phyloP scores from a whole-genome alignment of 352 stramenopile species.

The Elongisporangium anandrum region DNA sequence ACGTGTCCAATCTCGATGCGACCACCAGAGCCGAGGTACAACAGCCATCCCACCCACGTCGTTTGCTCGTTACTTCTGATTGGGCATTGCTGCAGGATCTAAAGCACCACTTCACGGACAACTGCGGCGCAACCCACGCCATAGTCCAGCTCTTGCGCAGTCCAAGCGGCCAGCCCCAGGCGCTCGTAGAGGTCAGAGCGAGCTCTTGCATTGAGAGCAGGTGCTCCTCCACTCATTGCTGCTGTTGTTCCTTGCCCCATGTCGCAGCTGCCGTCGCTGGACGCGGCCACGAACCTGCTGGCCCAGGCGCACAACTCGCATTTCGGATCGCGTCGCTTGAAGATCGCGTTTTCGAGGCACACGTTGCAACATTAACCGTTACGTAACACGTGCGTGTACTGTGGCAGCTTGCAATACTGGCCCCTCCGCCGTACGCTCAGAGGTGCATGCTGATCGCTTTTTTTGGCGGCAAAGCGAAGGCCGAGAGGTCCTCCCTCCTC shows the following conservation, averaged over 20 bases:
- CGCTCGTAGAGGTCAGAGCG: conserved; percentile 31
- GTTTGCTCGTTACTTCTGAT: too few species aligned
- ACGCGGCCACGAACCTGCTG: conserved; percentile 50
- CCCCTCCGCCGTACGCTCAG: conserved; percentile 6
- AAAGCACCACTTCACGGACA: conserved; percentile 26
- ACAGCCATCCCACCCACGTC: neutral
- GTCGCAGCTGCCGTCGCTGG: conserved; percentile 34
- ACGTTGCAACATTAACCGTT: conserved; percentile 18
- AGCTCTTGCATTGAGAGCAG: neutral
- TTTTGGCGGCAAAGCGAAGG: conserved; percentile 7
- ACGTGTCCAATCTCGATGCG: conserved; percentile 59
- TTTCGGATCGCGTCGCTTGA: conserved; percentile 31
- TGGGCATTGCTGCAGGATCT: conserved; percentile 38
- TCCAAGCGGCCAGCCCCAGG: conserved; percentile 40
- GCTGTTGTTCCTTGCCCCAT: neutral
- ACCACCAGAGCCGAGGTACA: conserved; percentile 21
- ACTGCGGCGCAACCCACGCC: conserved; percentile 32
- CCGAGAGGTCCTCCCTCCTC: conserved; percentile 1
- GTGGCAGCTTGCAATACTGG: neutral
- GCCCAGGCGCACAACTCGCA: conserved; percentile 41
- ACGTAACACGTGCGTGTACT: neutral
- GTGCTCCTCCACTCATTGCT: neutral
- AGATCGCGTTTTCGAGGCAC: conserved; percentile 58
- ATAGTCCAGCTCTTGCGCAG: conserved; percentile 47
- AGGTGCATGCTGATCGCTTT: neutral